Conservation (phyloP, 2,329 filamentous ascomycete species). For the Aspergillus eucalypticola region DNA sequence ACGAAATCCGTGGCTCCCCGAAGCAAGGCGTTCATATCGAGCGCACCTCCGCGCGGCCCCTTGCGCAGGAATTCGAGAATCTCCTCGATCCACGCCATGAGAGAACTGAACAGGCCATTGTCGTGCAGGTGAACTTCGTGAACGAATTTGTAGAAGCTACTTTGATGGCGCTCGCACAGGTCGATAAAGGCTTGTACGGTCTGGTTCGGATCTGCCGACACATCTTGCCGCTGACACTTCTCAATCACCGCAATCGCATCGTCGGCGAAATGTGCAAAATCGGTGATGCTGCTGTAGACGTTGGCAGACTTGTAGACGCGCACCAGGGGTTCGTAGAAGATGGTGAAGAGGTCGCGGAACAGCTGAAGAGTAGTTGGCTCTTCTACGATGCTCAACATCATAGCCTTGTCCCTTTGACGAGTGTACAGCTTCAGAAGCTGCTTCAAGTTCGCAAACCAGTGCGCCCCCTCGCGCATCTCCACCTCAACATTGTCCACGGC, state of each 20-base stretch:
- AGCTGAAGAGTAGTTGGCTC: conserved; percentile 96
- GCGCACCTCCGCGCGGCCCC: conserved; percentile 76
- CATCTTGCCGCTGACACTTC: conserved; percentile 70
- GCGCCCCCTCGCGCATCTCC: conserved; percentile 83
- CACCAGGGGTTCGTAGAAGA: conserved; percentile 97
- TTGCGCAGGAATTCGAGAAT: conserved; percentile 91
- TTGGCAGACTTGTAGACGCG: conserved; percentile 98
- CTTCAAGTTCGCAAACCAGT: conserved; percentile 92
- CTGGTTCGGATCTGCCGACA: conserved; percentile 93
- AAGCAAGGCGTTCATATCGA: conserved; percentile 94
- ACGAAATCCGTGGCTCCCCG: conserved; percentile 71
- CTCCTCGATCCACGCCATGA: conserved; percentile 96
- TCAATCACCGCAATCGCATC: conserved; percentile 84
- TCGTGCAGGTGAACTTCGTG: conserved; percentile 97
- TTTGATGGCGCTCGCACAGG: conserved; percentile 88
- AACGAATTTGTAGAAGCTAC: conserved; percentile 98
- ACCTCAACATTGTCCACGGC: conserved; percentile 86
- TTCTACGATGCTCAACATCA: conserved; percentile 95
- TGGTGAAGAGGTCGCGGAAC: conserved; percentile 93
- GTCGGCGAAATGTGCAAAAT: conserved; percentile 90
- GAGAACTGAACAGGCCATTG: conserved; percentile 89
- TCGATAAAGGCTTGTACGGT: conserved; percentile 98
- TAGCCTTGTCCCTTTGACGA: conserved; percentile 87
- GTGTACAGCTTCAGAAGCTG: conserved; percentile 91
- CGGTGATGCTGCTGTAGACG: conserved; percentile 94